These are phyloP conservation scores for Dryadomyces sulphureus DNA, from an alignment of 2,329 filamentous ascomycete genomes.

Conservation along the genomic window DNA sequence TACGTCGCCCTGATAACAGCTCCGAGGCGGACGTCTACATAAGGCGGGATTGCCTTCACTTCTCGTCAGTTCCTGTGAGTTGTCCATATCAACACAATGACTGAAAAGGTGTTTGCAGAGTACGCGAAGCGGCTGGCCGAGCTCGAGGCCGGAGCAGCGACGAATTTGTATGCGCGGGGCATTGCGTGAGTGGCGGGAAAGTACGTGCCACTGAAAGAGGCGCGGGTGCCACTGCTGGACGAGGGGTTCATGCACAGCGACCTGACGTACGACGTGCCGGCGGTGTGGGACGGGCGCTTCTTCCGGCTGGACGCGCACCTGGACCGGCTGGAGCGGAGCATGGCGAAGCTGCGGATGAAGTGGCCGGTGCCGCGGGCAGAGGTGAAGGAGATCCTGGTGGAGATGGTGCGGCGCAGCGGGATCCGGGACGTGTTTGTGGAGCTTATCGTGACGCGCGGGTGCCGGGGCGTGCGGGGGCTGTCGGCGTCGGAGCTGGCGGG, in stretches of 20 bases:
- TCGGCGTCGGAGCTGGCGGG: conserved; percentile 15
- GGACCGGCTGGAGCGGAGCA: conserved; percentile 25
- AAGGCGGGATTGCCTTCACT: no score
- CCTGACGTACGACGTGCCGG: conserved; percentile 35
- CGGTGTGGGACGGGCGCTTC: conserved; percentile 35
- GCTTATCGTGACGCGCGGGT: conserved; percentile 33
- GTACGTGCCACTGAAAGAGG: conserved; percentile 26
- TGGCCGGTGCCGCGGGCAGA: conserved; percentile 25
- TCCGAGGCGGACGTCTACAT: no score
- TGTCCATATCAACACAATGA: no score
- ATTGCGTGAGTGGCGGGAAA: conserved; percentile 30
- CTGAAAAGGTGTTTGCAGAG: no score
- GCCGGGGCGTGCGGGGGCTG: conserved; percentile 23
- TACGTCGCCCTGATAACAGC: no score
- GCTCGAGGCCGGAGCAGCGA: no score
- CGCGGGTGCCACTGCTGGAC: conserved; percentile 33
- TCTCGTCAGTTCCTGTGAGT: no score
- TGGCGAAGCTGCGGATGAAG: conserved; percentile 27
- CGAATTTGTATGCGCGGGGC: conserved; percentile 25
- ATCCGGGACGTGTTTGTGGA: conserved; percentile 35
- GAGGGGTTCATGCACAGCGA: conserved; percentile 38
- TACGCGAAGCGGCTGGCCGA: no score
- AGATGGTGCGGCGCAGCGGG: conserved; percentile 29
- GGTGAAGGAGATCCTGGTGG: conserved; percentile 22
- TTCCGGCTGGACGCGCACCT: conserved; percentile 37